phyloP scores from a whole-genome alignment of 2,329 filamentous ascomycete genomes.

The Myriosclerotinia curreyana region DNA sequence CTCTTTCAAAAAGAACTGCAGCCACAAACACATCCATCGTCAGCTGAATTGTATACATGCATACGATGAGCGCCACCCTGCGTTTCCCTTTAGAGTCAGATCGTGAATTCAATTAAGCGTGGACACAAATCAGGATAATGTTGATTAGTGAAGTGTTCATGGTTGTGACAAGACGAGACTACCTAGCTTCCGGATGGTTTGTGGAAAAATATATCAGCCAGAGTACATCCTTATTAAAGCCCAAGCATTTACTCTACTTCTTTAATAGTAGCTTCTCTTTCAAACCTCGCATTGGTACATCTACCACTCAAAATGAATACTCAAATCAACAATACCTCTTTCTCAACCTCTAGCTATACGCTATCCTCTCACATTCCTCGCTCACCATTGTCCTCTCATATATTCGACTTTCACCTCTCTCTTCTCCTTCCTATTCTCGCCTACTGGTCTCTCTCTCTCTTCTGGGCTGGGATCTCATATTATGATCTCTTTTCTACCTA shows the following conservation, averaged over 20 bases:
- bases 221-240: background rate
- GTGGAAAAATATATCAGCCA: background rate
- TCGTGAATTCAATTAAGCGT: background rate
- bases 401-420: slow-evolving; percentile 75
- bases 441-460: slow-evolving; percentile 7
- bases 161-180: background rate
- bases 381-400: slow-evolving; percentile 66
- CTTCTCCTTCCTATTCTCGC: slow-evolving; percentile 41
- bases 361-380: slow-evolving; percentile 52
- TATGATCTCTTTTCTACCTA: slow-evolving; percentile 13
- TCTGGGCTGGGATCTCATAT: slow-evolving; percentile 8
- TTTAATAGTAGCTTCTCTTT: background rate
- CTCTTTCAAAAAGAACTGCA: background rate
- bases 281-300: background rate
- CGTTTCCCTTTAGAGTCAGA: background rate
- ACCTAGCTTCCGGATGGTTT: background rate
- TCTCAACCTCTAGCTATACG: slow-evolving; percentile 51
- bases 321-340: background rate
- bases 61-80: background rate
- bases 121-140: background rate
- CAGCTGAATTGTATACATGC: slow-evolving; percentile 3
- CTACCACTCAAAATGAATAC: slow-evolving; percentile 4
- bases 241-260: background rate
- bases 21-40: background rate
- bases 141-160: background rate